Conservation (phyloP, 306 rosid species). For the Pterocarpus macrocarpus region DNA sequence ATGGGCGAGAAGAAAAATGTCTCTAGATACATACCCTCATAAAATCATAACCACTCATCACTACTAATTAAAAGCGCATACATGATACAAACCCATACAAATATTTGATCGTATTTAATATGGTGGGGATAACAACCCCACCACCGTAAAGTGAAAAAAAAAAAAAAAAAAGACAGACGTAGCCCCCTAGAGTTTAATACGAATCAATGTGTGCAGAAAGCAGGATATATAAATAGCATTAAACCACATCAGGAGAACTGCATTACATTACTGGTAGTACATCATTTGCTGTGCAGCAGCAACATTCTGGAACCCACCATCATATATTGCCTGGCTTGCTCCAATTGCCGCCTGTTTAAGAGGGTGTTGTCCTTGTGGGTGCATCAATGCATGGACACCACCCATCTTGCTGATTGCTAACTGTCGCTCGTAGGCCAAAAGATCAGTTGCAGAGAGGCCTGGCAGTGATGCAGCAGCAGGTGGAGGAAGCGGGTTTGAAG, state of each 20-base stretch:
- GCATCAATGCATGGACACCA: slow-evolving; percentile 86
- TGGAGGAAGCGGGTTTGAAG: slow-evolving; percentile 96
- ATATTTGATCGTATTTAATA: slow-evolving; percentile 45
- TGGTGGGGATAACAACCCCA: slow-evolving; percentile 49
- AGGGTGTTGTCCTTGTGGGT: slow-evolving; percentile 82
- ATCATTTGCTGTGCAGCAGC: slow-evolving; percentile 97
- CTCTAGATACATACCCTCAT: slow-evolving; percentile 48
- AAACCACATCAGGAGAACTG: slow-evolving; percentile 48
- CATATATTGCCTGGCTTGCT: slow-evolving; percentile 95
- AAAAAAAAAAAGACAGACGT: background rate
- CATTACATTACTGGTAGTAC: slow-evolving; percentile 80
- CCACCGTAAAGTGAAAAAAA: slow-evolving; percentile 1
- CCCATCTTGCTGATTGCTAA: slow-evolving; percentile 97
- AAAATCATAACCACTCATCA: slow-evolving; percentile 66
- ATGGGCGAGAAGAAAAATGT: slow-evolving; percentile 44
- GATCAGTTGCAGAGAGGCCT: slow-evolving; percentile 76
- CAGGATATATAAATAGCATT: slow-evolving; percentile 50
- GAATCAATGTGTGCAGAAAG: slow-evolving; percentile 53
- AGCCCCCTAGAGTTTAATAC: slow-evolving; percentile 60
- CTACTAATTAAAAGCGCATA: slow-evolving; percentile 55
- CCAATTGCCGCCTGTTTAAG: slow-evolving; percentile 92
- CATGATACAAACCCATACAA: slow-evolving; percentile 61
- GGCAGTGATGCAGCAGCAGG: slow-evolving; percentile 77
- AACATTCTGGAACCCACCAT: slow-evolving; percentile 92
- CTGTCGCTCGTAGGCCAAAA: slow-evolving; percentile 82